Evolutionary conservation across 1,284 basidiomycete species (phyloP), one percentile per base, ranked within the genome.

Genomic region (Coniophora puteana): DNA sequence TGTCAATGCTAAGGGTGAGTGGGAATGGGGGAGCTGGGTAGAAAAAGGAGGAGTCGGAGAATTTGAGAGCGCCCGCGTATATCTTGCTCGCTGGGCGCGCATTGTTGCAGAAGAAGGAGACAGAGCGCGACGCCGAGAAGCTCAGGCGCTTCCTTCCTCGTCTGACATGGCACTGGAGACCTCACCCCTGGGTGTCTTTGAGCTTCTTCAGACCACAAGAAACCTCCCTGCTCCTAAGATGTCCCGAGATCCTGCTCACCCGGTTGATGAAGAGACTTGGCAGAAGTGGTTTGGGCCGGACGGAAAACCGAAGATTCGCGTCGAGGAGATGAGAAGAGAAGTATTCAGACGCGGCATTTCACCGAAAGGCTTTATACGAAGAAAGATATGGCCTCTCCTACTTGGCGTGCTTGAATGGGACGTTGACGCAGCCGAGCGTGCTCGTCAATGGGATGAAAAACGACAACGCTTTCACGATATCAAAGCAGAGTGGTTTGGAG

Each of bases 21-120:
- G 82, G 62, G 86, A 91, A 51, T 89, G 89, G 80, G 79, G 83
- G 10, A 88, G 85, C 49, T 89, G 86, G 86, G 81, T 89, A 8
- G 84, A 89, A 58, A 83, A 89, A 54, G 88, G 88, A 12, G 90
- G 89, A 4, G 85, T 92, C 8, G 89, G 85, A 11, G 92, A 94
- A 61, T 99, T 95, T 59, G 96, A 99, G 62, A 89, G 88, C 43
- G 95, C 96, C 0, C 73, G 95, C 3, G 91, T 99, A 5, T 99
- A 98, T 60, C 77, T 99, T 7, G 96, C 96, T 1, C 78, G 91
- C 22, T 99, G 96, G 96, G 95, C 96, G 0, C 74, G 93, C 39
- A 84, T 93, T 34, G 95, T 99, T 0, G 95, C 93, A 1, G 93
- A 96, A 63, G 93, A 96, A 59, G 93, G 93, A 6, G 93, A 97